A percentile compares a stretch with the other conserved stretches of the same genome.
These are phyloP conservation scores for Fagopyrum homotropicum DNA, from an alignment of 148 eudicot species.

Conservation along the genomic window DNA sequence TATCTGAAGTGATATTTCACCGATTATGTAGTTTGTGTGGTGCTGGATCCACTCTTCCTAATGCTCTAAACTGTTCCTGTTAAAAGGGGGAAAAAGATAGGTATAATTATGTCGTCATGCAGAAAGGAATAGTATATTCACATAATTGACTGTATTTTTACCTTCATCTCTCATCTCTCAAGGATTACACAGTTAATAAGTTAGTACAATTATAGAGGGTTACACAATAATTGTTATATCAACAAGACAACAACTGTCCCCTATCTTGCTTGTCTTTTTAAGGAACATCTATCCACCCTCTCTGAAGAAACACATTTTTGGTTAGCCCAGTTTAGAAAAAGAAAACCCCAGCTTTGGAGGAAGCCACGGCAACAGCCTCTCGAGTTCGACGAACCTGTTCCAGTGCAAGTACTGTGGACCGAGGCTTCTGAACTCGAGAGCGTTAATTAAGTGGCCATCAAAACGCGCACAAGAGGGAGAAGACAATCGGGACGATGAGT, in stretches of 20 bases:
- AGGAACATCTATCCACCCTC: background rate
- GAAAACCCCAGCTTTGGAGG: background rate
- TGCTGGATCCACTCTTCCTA: background rate
- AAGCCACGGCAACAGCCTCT: background rate
- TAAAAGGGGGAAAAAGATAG: background rate
- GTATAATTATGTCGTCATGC: conserved; percentile 1
- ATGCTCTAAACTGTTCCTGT: background rate
- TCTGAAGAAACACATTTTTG: background rate
- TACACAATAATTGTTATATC: background rate
- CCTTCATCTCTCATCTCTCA: background rate
- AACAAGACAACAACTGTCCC: background rate
- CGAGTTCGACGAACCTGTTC: conserved; percentile 28
- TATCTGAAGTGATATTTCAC: conserved; percentile 5
- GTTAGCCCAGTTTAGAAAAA: background rate
- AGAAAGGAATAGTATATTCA: background rate
- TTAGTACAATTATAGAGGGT: background rate
- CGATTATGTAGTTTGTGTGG: background rate
- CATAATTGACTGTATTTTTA: background rate
- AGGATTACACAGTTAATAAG: background rate
- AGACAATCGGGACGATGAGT: conserved; percentile 13
- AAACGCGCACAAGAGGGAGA: conserved; percentile 57
- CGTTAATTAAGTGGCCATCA: conserved; percentile 61
- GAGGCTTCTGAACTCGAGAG: conserved; percentile 47
- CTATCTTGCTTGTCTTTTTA: background rate
- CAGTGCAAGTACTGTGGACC: conserved; percentile 45